Conservation (phyloP, 2,329 filamentous ascomycete species). For the Trichoderma sp. region DNA sequence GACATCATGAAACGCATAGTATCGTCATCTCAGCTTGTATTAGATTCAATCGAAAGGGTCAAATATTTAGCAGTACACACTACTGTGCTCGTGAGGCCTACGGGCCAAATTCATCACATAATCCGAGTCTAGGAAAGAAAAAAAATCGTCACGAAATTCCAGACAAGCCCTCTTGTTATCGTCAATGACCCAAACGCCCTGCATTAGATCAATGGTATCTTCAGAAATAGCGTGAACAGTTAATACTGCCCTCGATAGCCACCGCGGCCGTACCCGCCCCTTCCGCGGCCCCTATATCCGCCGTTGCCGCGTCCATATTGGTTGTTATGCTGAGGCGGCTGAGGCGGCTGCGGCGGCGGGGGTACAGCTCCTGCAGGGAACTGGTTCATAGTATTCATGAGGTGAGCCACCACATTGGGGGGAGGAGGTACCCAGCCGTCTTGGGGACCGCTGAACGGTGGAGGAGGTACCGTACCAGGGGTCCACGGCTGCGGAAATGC, state of each 20-base stretch:
- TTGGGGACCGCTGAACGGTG: slow-evolving; percentile 27
- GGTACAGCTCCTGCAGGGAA: neutral
- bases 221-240: neutral
- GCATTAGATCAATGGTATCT: neutral
- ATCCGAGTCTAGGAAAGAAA: neutral
- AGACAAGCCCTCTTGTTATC: neutral
- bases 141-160: neutral
- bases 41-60: neutral
- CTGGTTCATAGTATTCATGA: slow-evolving; percentile 27
- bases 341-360: slow-evolving; percentile 19
- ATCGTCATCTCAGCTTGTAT: neutral
- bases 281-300: slow-evolving; percentile 29
- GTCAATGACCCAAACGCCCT: neutral
- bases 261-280: slow-evolving; percentile 34
- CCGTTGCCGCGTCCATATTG: slow-evolving; percentile 27
- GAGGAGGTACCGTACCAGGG: slow-evolving; percentile 36
- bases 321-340: slow-evolving; percentile 24
- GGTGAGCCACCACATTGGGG: slow-evolving; percentile 22
- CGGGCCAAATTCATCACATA: neutral
- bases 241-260: slow-evolving; percentile 24
- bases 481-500: slow-evolving; percentile 18
- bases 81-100: neutral
- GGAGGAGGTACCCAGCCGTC: slow-evolving; percentile 11
- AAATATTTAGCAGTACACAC: neutral
- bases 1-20: neutral